Percentiles rank a stretch among this genome's conserved stretches.
Evolutionary conservation across 2,329 filamentous ascomycete species (phyloP).

Genomic region (Colletotrichum gigasporum): DNA sequence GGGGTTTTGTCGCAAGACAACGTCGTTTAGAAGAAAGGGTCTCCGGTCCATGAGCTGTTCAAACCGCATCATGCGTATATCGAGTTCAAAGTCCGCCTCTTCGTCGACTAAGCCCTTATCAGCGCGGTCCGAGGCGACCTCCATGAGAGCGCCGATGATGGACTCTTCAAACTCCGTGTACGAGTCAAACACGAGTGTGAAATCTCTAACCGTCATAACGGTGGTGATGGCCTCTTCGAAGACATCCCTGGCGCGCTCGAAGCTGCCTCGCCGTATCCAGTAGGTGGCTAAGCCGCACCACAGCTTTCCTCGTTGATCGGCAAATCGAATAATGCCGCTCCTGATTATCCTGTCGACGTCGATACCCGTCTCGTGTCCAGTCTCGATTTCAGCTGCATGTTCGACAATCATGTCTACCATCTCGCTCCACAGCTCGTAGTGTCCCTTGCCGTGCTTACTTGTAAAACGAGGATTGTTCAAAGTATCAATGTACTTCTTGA

Average conservation of each 20-base stretch:
- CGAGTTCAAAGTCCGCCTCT: slow-evolving; percentile 90
- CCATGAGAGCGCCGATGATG: slow-evolving; percentile 90
- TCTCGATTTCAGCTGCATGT: slow-evolving; percentile 86
- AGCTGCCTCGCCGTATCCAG: slow-evolving; percentile 92
- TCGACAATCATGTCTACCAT: slow-evolving; percentile 95
- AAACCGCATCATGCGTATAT: slow-evolving; percentile 97
- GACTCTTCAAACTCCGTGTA: slow-evolving; percentile 98
- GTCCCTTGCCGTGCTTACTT: slow-evolving; percentile 93
- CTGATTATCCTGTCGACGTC: slow-evolving; percentile 92
- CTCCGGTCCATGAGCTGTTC: slow-evolving; percentile 97
- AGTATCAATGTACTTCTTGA: slow-evolving; percentile 89
- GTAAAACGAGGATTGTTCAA: slow-evolving; percentile 90
- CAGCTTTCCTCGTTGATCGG: slow-evolving; percentile 92
- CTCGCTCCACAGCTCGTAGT: slow-evolving; percentile 97
- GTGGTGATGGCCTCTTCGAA: slow-evolving; percentile 98
- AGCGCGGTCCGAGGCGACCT: slow-evolving; percentile 82
- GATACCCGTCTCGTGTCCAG: slow-evolving; percentile 82
- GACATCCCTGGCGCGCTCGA: slow-evolving; percentile 90
- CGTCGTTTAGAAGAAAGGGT: slow-evolving; percentile 96
- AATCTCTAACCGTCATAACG: slow-evolving; percentile 98
- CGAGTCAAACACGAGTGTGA: slow-evolving; percentile 94
- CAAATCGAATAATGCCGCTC: slow-evolving; percentile 89
- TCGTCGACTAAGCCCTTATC: slow-evolving; percentile 82
- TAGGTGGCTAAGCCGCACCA: slow-evolving; percentile 97
- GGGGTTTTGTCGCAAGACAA: slow-evolving; percentile 92